Evolutionary conservation across 768 basidiomycete species (phyloP).

Genomic region (Boletus pseudopeckii): DNA sequence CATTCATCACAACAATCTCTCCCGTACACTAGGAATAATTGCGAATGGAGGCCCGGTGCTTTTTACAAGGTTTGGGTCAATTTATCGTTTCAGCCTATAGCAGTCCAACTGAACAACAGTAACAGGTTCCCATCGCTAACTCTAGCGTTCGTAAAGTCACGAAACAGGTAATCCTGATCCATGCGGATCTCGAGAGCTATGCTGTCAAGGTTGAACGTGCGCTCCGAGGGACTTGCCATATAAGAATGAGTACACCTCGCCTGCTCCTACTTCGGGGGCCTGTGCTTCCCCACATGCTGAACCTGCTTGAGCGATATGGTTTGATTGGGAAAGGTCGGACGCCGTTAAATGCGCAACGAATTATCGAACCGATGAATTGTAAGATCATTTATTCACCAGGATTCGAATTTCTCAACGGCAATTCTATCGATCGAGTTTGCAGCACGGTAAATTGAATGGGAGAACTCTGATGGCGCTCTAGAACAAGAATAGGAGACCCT

Average conservation of each 20-base stretch:
- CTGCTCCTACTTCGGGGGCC: slow-evolving; percentile 87
- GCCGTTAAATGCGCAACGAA: too few relatives aligned
- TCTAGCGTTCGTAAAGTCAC: slow-evolving; percentile 64
- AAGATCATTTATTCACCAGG: slow-evolving; percentile 18
- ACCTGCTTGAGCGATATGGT: slow-evolving; percentile 70
- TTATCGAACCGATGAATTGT: slow-evolving; percentile 82
- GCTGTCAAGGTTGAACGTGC: slow-evolving; percentile 62
- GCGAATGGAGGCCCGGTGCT: slow-evolving; percentile 70
- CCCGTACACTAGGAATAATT: slow-evolving; percentile 66
- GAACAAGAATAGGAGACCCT: too few relatives aligned
- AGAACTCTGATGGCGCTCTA: slow-evolving; percentile 28
- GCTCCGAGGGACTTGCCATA: slow-evolving; percentile 68
- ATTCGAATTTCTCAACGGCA: not conserved
- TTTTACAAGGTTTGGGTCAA: slow-evolving; percentile 63
- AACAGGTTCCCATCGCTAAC: slow-evolving; percentile 75
- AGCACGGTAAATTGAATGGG: slow-evolving; percentile 37
- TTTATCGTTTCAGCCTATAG: not conserved
- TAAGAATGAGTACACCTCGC: slow-evolving; percentile 73
- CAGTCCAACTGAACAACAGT: slow-evolving; percentile 7
- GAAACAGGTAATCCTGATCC: slow-evolving; percentile 70
- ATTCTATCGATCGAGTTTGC: slow-evolving; percentile 51
- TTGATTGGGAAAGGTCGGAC: slow-evolving; percentile 47
- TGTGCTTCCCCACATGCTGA: slow-evolving; percentile 82
- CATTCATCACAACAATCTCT: slow-evolving; percentile 66
- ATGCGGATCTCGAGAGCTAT: slow-evolving; percentile 68